Conservation (phyloP, 2,329 filamentous ascomycete species). For the Thielaviopsis ethacetica region DNA sequence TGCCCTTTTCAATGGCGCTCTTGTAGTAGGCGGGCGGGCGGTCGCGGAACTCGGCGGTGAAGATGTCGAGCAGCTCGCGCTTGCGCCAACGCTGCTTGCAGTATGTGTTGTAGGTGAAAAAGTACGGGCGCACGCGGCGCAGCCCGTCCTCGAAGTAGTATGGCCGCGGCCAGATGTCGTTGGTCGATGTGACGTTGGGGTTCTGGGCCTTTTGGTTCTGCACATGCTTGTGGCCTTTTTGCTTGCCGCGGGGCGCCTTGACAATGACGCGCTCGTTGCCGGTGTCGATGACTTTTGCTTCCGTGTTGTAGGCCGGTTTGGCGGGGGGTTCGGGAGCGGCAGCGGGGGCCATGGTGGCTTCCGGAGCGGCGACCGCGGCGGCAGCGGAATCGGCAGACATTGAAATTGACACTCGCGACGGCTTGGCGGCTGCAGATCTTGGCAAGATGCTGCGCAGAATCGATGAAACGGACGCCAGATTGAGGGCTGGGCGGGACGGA, state of each 20-base stretch:
- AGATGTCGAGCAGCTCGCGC: conserved; percentile 68
- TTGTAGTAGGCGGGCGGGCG: conserved; percentile 74
- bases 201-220: conserved; percentile 7
- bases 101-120: conserved; percentile 87
- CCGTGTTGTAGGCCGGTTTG: conserved; percentile 8
- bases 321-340: conserved; percentile 7
- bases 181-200: conserved; percentile 6
- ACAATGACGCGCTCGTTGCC: conserved; percentile 9
- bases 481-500: too few species aligned
- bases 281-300: conserved; percentile 3
- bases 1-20: conserved; percentile 63
- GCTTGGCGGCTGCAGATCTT: too few species aligned
- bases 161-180: conserved; percentile 35
- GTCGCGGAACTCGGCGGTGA: conserved; percentile 82
- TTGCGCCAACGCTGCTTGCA: conserved; percentile 91
- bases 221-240: conserved; percentile 12
- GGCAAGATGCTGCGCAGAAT: too few species aligned
- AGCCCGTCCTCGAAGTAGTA: conserved; percentile 79
- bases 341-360: background rate
- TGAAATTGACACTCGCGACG: too few species aligned
- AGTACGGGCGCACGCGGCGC: conserved; percentile 70
- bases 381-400: too few species aligned
- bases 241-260: conserved; percentile 7
- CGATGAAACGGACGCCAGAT: too few species aligned
- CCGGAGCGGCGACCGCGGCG: background rate